Percentiles rank a stretch among this genome's conserved stretches.
Evolutionary conservation across 2,329 filamentous ascomycete genomes (phyloP).

Genomic region (Colletotrichum spaethianum): DNA sequence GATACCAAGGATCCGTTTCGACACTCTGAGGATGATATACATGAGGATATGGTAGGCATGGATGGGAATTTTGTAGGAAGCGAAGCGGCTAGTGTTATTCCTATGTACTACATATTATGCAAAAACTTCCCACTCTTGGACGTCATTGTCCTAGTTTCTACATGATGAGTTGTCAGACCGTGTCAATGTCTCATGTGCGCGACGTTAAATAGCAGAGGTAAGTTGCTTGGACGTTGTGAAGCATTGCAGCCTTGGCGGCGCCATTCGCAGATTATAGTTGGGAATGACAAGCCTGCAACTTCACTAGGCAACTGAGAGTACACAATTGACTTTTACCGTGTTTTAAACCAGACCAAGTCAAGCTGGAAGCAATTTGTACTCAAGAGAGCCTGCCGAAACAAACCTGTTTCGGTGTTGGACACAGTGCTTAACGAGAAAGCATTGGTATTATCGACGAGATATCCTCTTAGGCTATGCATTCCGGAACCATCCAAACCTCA

Average conservation of each 20-base stretch:
- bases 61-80: background rate
- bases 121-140: background rate
- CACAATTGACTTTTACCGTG: background rate
- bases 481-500: background rate
- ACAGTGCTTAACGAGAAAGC: background rate
- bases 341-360: background rate
- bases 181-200: background rate
- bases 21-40: background rate
- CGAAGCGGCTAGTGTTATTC: background rate
- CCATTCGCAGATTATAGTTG: too few relatives aligned
- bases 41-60: background rate
- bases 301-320: background rate
- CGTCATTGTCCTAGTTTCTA: background rate
- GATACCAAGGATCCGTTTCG: constrained; percentile 21
- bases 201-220: too few relatives aligned
- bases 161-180: background rate
- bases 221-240: background rate
- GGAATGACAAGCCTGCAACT: background rate
- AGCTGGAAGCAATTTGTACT: background rate
- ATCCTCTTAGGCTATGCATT: constrained; percentile 33
- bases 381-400: background rate
- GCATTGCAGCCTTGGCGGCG: background rate
- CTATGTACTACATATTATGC: background rate
- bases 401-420: too few relatives aligned
- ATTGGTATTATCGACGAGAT: constrained; percentile 14